phyloP scores from a whole-genome alignment of 305 asterid species.

The Fraxinus latifolia region DNA sequence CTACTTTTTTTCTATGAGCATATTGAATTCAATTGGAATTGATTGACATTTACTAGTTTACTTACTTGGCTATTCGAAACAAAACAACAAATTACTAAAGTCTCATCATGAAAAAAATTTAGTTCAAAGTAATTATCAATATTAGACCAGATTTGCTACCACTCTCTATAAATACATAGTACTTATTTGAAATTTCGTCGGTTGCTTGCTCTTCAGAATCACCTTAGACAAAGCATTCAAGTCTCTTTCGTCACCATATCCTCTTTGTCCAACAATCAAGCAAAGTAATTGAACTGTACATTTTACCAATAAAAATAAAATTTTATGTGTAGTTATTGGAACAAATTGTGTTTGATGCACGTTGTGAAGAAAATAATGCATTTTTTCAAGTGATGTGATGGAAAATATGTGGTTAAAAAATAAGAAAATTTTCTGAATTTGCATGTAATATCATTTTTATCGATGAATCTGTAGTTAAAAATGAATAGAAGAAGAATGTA shows the following conservation, averaged over 20 bases:
- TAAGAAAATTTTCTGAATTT: no score
- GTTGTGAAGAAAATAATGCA: no score
- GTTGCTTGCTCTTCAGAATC: background rate
- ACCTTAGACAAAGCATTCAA: background rate
- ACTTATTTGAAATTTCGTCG: background rate
- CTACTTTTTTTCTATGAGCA: background rate
- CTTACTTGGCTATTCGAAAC: background rate
- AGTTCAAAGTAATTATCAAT: no score
- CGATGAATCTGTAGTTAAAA: no score
- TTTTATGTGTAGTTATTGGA: background rate
- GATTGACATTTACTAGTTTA: background rate
- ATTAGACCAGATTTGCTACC: background rate
- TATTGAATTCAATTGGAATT: background rate
- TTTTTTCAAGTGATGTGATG: no score
- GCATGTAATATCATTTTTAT: no score
- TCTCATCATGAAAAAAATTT: background rate
- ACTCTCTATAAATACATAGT: background rate
- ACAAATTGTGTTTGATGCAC: background rate
- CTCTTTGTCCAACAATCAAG: background rate
- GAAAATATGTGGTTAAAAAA: no score
- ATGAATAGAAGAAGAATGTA: no score
- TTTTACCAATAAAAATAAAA: background rate
- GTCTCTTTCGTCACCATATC: background rate
- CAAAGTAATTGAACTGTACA: background rate
- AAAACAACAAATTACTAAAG: background rate